phyloP scores from a whole-genome alignment of 768 basidiomycete genomes.

The Leccinum imitatum region DNA sequence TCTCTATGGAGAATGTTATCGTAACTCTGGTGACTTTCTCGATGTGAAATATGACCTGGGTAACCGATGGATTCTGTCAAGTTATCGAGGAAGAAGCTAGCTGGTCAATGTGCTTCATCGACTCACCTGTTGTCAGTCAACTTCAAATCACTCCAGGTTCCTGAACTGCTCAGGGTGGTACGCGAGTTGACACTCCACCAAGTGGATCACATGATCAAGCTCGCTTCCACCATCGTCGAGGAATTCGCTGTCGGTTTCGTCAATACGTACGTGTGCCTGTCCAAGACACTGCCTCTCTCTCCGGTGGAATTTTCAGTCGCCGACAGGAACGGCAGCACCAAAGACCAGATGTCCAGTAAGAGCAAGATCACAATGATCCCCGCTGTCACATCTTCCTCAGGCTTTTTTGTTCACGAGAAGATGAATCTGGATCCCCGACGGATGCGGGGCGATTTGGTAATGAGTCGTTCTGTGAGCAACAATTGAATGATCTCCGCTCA shows the following conservation, averaged over 20 bases:
- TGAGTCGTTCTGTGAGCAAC: not conserved
- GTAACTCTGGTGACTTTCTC: not conserved
- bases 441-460: slow-evolving; percentile 1
- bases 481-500: not conserved
- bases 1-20: not conserved
- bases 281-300: not conserved
- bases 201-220: not conserved
- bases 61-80: no score
- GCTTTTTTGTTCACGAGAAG: not conserved
- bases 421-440: not conserved
- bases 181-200: not conserved
- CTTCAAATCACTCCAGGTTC: not conserved
- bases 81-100: no score
- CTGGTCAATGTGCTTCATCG: no score
- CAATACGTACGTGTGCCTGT: not conserved
- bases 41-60: not conserved
- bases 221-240: not conserved
- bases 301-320: slow-evolving; percentile 9
- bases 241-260: not conserved
- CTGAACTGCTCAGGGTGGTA: not conserved
- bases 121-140: no score
- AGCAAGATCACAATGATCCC: not conserved
- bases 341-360: not conserved
- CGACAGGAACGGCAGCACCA: slow-evolving; percentile 7
- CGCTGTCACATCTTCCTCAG: not conserved